These are phyloP conservation scores for Yarrowia yakushimensis DNA, from an alignment of 805 yeast genomes.

Conservation along the genomic window DNA sequence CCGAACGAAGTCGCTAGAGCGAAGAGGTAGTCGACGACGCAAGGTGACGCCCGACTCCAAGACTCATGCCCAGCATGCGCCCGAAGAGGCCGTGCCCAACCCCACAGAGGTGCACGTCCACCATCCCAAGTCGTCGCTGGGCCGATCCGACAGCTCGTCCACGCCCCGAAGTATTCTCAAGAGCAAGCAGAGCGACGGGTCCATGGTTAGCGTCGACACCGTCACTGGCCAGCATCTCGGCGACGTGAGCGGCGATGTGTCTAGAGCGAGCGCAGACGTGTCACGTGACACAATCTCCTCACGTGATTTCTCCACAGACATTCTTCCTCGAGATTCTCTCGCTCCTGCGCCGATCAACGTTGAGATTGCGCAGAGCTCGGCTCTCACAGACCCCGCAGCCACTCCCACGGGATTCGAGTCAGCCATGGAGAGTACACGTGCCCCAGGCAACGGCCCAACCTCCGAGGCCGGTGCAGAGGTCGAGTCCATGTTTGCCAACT, in stretches of 20 bases:
- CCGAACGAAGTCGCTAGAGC: conserved; percentile 38
- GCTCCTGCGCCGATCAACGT: background rate
- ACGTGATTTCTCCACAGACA: background rate
- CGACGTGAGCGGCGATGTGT: background rate
- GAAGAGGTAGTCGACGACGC: conserved; percentile 35
- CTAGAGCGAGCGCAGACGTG: background rate
- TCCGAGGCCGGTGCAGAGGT: background rate
- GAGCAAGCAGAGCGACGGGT: conserved; percentile 13
- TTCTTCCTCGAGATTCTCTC: background rate
- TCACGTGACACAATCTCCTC: background rate
- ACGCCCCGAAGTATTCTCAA: conserved; percentile 29
- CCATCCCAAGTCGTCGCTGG: conserved; percentile 20
- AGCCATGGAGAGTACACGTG: background rate
- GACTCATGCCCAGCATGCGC: background rate
- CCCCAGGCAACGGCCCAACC: background rate
- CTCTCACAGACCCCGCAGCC: background rate
- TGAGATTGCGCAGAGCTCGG: background rate
- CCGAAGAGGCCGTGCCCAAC: conserved; percentile 32
- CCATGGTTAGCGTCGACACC: background rate
- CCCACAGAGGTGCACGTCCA: conserved; percentile 35
- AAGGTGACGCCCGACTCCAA: conserved; percentile 4
- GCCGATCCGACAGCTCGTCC: conserved; percentile 9
- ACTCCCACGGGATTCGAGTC: background rate
- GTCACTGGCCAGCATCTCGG: background rate
- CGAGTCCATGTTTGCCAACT: conserved; percentile 12